Evolutionary conservation across 441 rosid species (phyloP).

Genomic region (Populus hybrid): DNA sequence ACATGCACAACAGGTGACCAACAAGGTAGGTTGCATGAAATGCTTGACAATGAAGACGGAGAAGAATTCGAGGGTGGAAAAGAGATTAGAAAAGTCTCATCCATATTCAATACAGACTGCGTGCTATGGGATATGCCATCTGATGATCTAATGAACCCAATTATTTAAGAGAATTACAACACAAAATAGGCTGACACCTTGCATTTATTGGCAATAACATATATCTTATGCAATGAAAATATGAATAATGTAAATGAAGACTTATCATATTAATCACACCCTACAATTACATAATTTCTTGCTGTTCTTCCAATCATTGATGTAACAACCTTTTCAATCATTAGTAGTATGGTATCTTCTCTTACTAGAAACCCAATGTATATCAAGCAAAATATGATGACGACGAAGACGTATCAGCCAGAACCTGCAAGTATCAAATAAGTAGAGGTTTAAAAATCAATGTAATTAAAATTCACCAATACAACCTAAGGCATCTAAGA

Average conservation of each 20-base stretch:
- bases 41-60: conserved; percentile 32
- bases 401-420: conserved; percentile 94
- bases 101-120: conserved; percentile 50
- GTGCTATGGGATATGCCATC: conserved; percentile 64
- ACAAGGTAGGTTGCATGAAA: conserved; percentile 30
- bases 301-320: conserved; percentile 23
- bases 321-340: neutral
- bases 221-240: conserved; percentile 10
- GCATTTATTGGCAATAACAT: conserved; percentile 25
- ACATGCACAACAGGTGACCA: conserved; percentile 50
- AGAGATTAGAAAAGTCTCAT: conserved; percentile 36
- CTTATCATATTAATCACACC: conserved; percentile 15
- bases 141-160: conserved; percentile 48
- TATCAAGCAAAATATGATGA: conserved; percentile 94
- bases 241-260: conserved; percentile 28
- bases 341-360: neutral
- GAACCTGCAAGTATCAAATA: conserved; percentile 54
- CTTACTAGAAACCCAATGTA: conserved; percentile 9
- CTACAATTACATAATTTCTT: conserved; percentile 18
- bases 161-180: conserved; percentile 21
- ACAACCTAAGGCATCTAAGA: neutral
- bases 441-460: conserved; percentile 8
- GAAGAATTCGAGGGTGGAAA: conserved; percentile 42
- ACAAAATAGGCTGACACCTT: conserved; percentile 12
- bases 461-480: neutral